Base-by-base conservation (phyloP, 371 early-diverging fungal genomes). In the Nematocida sp. region DNA sequence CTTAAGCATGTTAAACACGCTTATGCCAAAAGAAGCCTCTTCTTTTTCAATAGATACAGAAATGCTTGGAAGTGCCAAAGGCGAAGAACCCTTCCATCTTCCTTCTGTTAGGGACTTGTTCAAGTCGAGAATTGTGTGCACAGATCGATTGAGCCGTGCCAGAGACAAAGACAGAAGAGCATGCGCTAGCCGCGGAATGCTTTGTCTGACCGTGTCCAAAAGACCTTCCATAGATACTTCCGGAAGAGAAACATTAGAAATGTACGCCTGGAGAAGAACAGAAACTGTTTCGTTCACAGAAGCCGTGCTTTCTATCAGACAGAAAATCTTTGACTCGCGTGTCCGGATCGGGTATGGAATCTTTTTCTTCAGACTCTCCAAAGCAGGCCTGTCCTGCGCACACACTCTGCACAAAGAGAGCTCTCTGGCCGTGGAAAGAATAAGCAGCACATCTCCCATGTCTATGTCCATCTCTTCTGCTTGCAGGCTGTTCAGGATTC, bases 401-500 rank as follows among this genome's bases (percentile, higher is more conserved):
- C 15, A 15, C 21, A 21, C 21, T 7, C 52, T 51, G 27, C 11
- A 27, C 52, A 51, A 19, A 51, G 52, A 21, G 27, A 41, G 56
- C 7, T 67, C 67, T 17, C 45, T 45, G 5, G 60, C 1, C 21
- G 60, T 67, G n/a, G 64, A 63, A 7, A 46, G n/a, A 11, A 67
- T 27, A 19, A 67, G 38, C n/a, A 67, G 41, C 0, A 67, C 46
- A 4, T 67, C 67, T 19, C 67, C 67, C 32, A 11, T 27, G 46
- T 67, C 67, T 13, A 58, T 11, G 17, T 37, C 25, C 21, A 67
- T 13, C 8, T 58, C n/a, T 41, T 27, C 17, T 15, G 54, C 25
- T 57, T 7, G 0, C 3, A 48, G 17, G 15, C 7, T 4, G 13
- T 13, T 43, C 32, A 67, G 55, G 1, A 67, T 25, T 34, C 34